Evolutionary conservation across 2,329 filamentous ascomycete species (phyloP).

Genomic region (Pseudovirgaria hyperparasitica): DNA sequence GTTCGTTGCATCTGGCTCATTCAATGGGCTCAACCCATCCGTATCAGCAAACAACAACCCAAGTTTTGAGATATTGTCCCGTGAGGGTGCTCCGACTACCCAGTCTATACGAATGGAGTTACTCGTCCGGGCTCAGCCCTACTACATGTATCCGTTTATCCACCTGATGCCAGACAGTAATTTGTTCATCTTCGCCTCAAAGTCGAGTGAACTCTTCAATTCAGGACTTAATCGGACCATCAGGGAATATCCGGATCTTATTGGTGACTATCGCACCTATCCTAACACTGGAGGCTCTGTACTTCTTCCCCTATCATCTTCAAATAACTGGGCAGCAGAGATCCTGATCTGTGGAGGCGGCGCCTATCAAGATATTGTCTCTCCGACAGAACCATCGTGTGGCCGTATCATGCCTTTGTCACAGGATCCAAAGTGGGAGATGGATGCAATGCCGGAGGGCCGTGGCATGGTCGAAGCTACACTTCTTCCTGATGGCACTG

Average conservation of each 20-base stretch:
- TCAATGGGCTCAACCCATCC: slow-evolving; percentile 45
- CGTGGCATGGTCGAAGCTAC: slow-evolving; percentile 49
- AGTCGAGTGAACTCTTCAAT: slow-evolving; percentile 44
- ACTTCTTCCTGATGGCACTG: slow-evolving; percentile 46
- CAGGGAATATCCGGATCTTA: slow-evolving; percentile 37
- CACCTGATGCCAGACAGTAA: slow-evolving; percentile 44
- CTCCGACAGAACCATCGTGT: slow-evolving; percentile 46
- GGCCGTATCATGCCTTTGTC: slow-evolving; percentile 42
- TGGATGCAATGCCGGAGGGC: slow-evolving; percentile 46
- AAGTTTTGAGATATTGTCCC: slow-evolving; percentile 47
- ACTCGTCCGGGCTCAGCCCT: slow-evolving; percentile 44
- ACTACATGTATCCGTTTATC: slow-evolving; percentile 53
- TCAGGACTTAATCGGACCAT: slow-evolving; percentile 32
- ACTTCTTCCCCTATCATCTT: slow-evolving; percentile 39
- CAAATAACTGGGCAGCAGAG: slow-evolving; percentile 40
- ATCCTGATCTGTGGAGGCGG: slow-evolving; percentile 48
- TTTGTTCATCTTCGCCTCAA: slow-evolving; percentile 44
- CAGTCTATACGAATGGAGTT: slow-evolving; percentile 39
- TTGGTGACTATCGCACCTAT: slow-evolving; percentile 45
- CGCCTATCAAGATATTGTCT: slow-evolving; percentile 45
- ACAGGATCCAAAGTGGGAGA: slow-evolving; percentile 38
- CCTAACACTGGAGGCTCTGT: slow-evolving; percentile 48
- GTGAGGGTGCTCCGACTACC: slow-evolving; percentile 34
- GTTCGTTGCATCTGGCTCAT: slow-evolving; percentile 47
- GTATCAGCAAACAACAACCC: slow-evolving; percentile 47